Percentiles rank a stretch among this genome's conserved stretches.
Conservation (phyloP, 2,329 filamentous ascomycete species). For the Aspergillus neoniger region DNA sequence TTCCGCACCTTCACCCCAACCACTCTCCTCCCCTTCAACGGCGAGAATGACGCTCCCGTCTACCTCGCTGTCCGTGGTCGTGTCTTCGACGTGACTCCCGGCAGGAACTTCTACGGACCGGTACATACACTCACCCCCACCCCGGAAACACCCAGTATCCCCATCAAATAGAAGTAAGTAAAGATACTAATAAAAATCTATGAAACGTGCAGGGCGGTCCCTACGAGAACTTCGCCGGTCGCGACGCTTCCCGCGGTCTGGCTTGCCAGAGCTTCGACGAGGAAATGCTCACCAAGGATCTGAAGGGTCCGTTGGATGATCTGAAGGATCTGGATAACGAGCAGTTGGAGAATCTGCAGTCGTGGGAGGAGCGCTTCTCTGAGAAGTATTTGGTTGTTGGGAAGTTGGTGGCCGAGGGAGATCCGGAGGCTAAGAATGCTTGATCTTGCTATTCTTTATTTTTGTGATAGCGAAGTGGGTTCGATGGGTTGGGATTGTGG, state of each 20-base stretch:
- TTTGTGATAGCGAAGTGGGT: not conserved
- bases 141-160: too few species aligned
- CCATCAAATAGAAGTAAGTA: too few species aligned
- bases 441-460: not conserved
- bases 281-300: conserved; percentile 90
- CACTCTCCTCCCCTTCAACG: conserved; percentile 84
- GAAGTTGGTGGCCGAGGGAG: conserved; percentile 69
- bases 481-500: not conserved
- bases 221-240: conserved; percentile 93
- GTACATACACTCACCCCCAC: too few species aligned
- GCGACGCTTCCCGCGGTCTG: conserved; percentile 84
- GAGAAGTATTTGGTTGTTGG: conserved; percentile 97
- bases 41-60: conserved; percentile 70
- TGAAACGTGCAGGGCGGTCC: conserved; percentile 65
- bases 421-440: conserved; percentile 42
- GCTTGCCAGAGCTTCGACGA: conserved; percentile 91
- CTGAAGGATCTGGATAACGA: conserved; percentile 71
- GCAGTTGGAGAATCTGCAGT: conserved; percentile 78
- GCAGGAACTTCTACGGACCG: conserved; percentile 93
- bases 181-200: conserved; percentile 9
- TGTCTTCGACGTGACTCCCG: conserved; percentile 85
- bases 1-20: conserved; percentile 84
- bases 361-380: conserved; percentile 90
- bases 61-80: conserved; percentile 89
- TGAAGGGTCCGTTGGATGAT: conserved; percentile 78